Percentiles rank a stretch among this genome's conserved stretches.
Evolutionary conservation across 768 basidiomycete genomes (phyloP).

Genomic region (Pisolithus orientalis): DNA sequence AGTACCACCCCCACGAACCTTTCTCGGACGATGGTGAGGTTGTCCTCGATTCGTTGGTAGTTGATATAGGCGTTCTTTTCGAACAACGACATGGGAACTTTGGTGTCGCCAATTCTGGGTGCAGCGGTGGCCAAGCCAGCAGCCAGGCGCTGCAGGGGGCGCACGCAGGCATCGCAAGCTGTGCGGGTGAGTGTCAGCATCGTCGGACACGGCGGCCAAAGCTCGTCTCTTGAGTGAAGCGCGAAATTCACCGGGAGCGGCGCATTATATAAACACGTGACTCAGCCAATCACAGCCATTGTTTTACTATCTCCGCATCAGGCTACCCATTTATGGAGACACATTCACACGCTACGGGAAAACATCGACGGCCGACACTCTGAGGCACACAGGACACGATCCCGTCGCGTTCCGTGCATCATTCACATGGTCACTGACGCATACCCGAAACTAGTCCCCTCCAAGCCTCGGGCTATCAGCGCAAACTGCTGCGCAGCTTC

Average conservation of each 20-base stretch:
- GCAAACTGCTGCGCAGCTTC: constrained; percentile 88
- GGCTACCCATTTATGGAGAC: not conserved
- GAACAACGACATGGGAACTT: constrained; percentile 83
- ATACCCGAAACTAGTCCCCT: constrained; percentile 83
- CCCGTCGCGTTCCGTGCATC: not conserved
- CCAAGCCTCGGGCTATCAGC: constrained; percentile 75
- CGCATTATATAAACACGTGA: constrained; percentile 16
- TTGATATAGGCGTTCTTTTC: constrained; percentile 83
- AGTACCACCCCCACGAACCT: constrained; percentile 43
- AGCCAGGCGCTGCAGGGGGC: constrained; percentile 45
- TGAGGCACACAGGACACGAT: no score
- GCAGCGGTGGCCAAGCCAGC: constrained; percentile 79
- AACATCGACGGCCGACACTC: not conserved
- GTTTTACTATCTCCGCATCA: constrained; percentile 13
- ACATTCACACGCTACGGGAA: not conserved
- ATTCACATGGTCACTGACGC: constrained; percentile 54
- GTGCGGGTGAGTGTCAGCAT: constrained; percentile 57
- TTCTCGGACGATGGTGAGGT: constrained; percentile 79
- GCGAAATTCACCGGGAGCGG: not conserved
- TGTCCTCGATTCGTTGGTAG: constrained; percentile 97
- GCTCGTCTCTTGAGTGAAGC: constrained; percentile 12
- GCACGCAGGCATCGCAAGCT: constrained; percentile 44
- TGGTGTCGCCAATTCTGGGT: constrained; percentile 80
- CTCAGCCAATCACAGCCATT: constrained; percentile 15
- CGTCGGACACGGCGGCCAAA: constrained; percentile 33